Base-by-base conservation (phyloP, 1,284 basidiomycete species). In the Boletus semigastroideus region DNA sequence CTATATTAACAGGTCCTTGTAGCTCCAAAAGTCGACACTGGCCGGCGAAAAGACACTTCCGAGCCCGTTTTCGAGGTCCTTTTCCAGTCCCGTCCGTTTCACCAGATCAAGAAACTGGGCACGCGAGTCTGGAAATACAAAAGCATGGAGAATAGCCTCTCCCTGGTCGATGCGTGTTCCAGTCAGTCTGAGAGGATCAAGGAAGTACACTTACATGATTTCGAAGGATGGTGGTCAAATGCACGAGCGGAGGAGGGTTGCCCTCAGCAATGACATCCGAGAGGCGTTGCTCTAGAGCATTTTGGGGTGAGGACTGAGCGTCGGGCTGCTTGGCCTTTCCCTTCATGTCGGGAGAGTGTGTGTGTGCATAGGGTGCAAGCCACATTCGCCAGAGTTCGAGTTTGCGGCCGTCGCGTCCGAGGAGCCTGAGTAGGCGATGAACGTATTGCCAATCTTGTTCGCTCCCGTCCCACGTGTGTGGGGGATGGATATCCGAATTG, bases 371-470 rank as follows among this genome's bases (percentile, higher is more conserved):
- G 41, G 70, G 68, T 0, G 68, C 71, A 17, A 86, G 74, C 89
- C 89, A 91, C 25, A 71, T 63, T 53, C 72, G 74, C 88, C 89
- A 92, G 12, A 86, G 63, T 53, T 91, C 88, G 17, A 91, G 73
- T 63, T 82, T 85, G 49, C 78, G 76, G 4, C 89, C 87, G 58
- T 92, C 88, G 33, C 79, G 74, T 27, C 76, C 77, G 30, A 83
- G 72, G 0, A 63, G 66, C 55, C 70, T 76, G 73, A 90, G 75
- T 20, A 80, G 67, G n/a, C 61, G 53, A 46, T 74, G 78, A 56
- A 81, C 82, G 46, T 81, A 72, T 11, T 70, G 66, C 88, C 88
- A 91, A 55, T 90, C 84, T 4, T 66, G 74, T 25, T 80, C 77
- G 45, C 58, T 53, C 54, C 84, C 78, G 30, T 73, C 64, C 36